Percentiles rank a stretch among this genome's conserved stretches.
phyloP scores from a whole-genome alignment of 768 basidiomycete species.

The Crucibulum laeve region DNA sequence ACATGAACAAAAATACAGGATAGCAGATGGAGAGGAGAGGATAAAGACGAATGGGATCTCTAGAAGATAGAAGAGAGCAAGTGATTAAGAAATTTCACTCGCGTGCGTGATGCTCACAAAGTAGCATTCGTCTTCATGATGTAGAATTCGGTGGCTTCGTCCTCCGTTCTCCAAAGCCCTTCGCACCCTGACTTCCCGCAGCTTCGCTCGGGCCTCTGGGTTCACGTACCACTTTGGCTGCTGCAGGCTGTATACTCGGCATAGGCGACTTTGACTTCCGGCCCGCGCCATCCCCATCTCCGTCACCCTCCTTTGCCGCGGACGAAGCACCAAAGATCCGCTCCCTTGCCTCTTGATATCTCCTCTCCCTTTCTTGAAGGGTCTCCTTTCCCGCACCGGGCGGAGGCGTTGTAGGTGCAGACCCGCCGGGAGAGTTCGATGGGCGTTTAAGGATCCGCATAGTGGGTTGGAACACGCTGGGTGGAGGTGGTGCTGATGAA shows the following conservation, averaged over 20 bases:
- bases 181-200: constrained; percentile 3
- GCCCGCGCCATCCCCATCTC: constrained; percentile 7
- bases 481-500: constrained; percentile 37
- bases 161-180: constrained; percentile 20
- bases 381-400: constrained; percentile 24
- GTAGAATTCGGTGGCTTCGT: constrained; percentile 7
- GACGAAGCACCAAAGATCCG: constrained; percentile 56
- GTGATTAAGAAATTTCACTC: no score
- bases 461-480: constrained; percentile 54
- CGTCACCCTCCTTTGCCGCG: constrained; percentile 4
- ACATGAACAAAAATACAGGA: no score
- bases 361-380: constrained; percentile 64
- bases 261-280: not conserved
- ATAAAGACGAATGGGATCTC: no score
- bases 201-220: constrained; percentile 19
- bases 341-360: constrained; percentile 69
- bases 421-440: constrained; percentile 16
- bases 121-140: no score
- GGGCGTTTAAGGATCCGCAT: constrained; percentile 76
- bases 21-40: no score
- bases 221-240: constrained; percentile 18
- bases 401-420: constrained; percentile 20
- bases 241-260: constrained; percentile 2
- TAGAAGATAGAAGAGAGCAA: no score
- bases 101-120: no score